A percentile compares a stretch with the other conserved stretches of the same genome.
phyloP scores from a whole-genome alignment of 495 filamentous ascomycete genomes.

The Achaetomiella virescens region DNA sequence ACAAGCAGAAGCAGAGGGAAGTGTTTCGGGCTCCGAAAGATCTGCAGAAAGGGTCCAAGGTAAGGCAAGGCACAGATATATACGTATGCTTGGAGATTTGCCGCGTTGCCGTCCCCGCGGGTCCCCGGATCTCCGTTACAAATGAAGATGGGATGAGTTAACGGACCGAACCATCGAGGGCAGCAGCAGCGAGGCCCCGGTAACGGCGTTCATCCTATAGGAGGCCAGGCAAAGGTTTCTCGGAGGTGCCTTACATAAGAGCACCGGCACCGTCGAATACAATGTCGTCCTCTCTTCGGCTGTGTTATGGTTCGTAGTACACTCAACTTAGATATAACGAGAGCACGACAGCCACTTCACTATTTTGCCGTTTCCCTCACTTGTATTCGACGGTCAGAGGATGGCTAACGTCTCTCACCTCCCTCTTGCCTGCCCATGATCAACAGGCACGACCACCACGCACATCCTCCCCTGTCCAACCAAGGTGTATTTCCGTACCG shows the following conservation, averaged over 20 bases:
- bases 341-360: no score
- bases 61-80: conserved; percentile 5
- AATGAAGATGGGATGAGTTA: background rate
- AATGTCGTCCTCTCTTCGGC: no score
- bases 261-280: no score
- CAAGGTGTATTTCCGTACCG: background rate
- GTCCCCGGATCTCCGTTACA: conserved; percentile 1
- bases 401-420: no score
- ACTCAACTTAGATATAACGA: no score
- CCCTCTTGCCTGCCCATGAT: no score
- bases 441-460: background rate
- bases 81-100: conserved; percentile 8
- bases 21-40: background rate
- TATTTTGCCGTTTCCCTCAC: no score
- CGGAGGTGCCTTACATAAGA: background rate
- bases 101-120: conserved; percentile 14
- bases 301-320: no score
- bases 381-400: no score
- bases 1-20: background rate
- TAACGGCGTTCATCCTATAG: conserved; percentile 10
- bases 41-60: background rate
- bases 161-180: background rate
- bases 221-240: background rate
- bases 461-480: background rate
- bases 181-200: conserved; percentile 6